Percentiles rank a stretch among this genome's conserved stretches.
Evolutionary conservation across 495 filamentous ascomycete genomes (phyloP).

Genomic region (Aspergillus saccharolyticus): DNA sequence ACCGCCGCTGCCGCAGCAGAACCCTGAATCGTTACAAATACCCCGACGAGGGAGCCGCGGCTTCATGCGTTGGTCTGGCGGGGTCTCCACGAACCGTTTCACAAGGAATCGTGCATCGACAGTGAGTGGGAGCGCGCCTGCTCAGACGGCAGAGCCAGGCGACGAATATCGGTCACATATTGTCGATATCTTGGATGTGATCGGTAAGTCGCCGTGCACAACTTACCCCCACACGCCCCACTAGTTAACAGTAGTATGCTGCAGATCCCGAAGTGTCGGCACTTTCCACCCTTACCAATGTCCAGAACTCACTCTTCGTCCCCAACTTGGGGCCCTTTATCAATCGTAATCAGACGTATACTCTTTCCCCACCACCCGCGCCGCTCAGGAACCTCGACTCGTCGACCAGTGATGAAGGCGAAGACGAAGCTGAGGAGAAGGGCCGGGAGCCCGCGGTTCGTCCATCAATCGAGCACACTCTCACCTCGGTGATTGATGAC

Average conservation of each 20-base stretch:
- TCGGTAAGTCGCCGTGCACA: constrained; percentile 43
- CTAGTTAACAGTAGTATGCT: neutral
- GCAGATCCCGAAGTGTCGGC: constrained; percentile 71
- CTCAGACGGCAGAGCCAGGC: constrained; percentile 10
- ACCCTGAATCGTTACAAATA: constrained; percentile 12
- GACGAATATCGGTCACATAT: constrained; percentile 53
- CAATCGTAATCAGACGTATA: constrained; percentile 70
- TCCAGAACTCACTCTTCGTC: constrained; percentile 73
- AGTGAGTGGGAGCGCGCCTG: constrained; percentile 24
- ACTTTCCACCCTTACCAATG: constrained; percentile 69
- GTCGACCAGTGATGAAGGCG: constrained; percentile 28
- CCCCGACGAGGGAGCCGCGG: constrained; percentile 19
- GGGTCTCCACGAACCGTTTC: constrained; percentile 30
- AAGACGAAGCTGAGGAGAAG: constrained; percentile 22
- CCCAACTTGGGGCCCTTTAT: constrained; percentile 62
- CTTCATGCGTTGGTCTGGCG: constrained; percentile 32
- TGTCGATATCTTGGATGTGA: constrained; percentile 66
- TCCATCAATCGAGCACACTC: constrained; percentile 26
- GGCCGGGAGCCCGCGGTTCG: constrained; percentile 20
- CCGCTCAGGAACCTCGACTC: constrained; percentile 26
- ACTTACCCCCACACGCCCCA: neutral
- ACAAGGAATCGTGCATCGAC: constrained; percentile 35
- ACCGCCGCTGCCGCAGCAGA: constrained; percentile 8
- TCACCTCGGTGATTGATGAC: constrained; percentile 26
- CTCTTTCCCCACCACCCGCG: constrained; percentile 49